Conservation (phyloP, 1,139 yeast species). For the Dujonia santamariae region DNA sequence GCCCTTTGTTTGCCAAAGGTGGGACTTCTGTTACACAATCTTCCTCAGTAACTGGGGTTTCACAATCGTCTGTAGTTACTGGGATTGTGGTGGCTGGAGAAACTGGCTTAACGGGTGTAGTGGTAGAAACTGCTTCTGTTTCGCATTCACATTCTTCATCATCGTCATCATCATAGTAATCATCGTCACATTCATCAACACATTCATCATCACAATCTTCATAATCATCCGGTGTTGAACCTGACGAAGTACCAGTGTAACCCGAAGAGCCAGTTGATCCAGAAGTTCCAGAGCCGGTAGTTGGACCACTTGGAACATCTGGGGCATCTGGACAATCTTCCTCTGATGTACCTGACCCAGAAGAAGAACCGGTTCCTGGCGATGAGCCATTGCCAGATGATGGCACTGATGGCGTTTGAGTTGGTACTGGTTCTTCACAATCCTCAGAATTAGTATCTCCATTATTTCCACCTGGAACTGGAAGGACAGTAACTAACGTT, state of each 20-base stretch:
- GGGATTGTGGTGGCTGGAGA: neutral
- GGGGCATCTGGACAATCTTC: slow-evolving; percentile 4
- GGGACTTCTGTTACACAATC: too few species aligned
- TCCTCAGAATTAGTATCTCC: neutral
- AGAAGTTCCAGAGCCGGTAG: neutral
- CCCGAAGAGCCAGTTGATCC: slow-evolving; percentile 3
- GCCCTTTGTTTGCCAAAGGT: too few species aligned
- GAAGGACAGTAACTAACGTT: slow-evolving; percentile 7
- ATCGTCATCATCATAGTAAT: slow-evolving; percentile 8
- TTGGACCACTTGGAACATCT: neutral
- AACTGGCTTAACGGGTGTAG: neutral
- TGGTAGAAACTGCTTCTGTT: slow-evolving; percentile 5
- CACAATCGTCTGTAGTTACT: neutral
- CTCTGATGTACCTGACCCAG: slow-evolving; percentile 5
- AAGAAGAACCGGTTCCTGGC: slow-evolving; percentile 2
- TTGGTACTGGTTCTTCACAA: slow-evolving; percentile 2
- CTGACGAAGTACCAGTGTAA: neutral
- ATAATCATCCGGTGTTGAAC: slow-evolving; percentile 2
- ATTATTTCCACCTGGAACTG: slow-evolving; percentile 2
- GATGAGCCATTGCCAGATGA: slow-evolving; percentile 1
- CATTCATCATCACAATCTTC: slow-evolving; percentile 6
- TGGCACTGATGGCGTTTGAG: slow-evolving; percentile 1
- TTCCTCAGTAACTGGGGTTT: neutral
- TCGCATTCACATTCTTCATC: slow-evolving; percentile 5
- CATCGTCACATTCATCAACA: slow-evolving; percentile 7